phyloP scores from a whole-genome alignment of 179 eudicot species.

The Beta lomatogona region DNA sequence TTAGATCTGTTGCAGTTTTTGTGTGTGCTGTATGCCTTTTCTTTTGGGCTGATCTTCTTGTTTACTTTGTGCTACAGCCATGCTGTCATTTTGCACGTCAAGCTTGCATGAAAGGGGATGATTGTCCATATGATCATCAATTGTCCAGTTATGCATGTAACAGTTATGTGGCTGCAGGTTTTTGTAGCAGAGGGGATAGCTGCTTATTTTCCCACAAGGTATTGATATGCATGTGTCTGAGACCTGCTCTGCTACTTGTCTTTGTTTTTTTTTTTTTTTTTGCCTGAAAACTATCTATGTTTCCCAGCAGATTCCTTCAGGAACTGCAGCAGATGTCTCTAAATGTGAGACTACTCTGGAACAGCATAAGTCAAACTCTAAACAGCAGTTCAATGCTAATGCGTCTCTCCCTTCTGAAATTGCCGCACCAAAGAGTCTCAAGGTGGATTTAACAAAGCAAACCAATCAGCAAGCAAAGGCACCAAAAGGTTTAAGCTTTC shows the following conservation, averaged over 20 bases:
- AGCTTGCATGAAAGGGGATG: slow-evolving; percentile 94
- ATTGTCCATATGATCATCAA: slow-evolving; percentile 89
- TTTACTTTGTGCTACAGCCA: slow-evolving; percentile 54
- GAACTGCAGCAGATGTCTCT: slow-evolving; percentile 5
- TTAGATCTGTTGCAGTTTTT: not conserved
- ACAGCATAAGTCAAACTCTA: slow-evolving; percentile 31
- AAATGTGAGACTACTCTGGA: slow-evolving; percentile 25
- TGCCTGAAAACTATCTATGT: slow-evolving; percentile 1
- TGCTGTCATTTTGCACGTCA: slow-evolving; percentile 86
- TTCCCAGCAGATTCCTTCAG: slow-evolving; percentile 33
- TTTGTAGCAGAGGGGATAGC: slow-evolving; percentile 69
- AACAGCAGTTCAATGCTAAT: slow-evolving; percentile 33
- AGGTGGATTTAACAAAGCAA: slow-evolving; percentile 22
- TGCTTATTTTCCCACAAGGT: slow-evolving; percentile 93
- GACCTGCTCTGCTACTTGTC: too few species aligned
- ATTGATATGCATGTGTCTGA: slow-evolving; percentile 18
- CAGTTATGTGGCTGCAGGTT: slow-evolving; percentile 51
- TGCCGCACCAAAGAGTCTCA: slow-evolving; percentile 24
- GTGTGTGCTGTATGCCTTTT: not conserved
- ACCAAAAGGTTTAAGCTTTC: slow-evolving; percentile 70
- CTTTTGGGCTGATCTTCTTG: slow-evolving; percentile 16
- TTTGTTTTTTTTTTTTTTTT: not conserved
- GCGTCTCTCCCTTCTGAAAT: slow-evolving; percentile 26
- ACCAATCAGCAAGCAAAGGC: slow-evolving; percentile 36
- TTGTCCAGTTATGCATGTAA: slow-evolving; percentile 91